Conservation (phyloP, 2,329 filamentous ascomycete genomes). For the Corinectria fuckeliana region DNA sequence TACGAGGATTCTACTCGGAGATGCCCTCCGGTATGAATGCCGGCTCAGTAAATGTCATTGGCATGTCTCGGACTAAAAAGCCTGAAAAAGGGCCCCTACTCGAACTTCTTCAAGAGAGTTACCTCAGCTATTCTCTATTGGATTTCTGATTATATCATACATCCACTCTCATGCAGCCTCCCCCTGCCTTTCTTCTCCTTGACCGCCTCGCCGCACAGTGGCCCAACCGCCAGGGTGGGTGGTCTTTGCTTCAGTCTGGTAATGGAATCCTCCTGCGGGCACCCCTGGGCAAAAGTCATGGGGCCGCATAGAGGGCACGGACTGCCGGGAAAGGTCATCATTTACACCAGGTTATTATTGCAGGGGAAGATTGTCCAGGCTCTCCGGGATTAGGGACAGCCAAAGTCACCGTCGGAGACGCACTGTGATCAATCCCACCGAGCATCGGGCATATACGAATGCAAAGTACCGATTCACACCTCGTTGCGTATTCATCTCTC, state of each 20-base stretch:
- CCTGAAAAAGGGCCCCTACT: neutral
- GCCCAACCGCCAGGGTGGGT: conserved; percentile 34
- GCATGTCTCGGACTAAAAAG: neutral
- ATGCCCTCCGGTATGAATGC: neutral
- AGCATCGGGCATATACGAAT: conserved; percentile 5
- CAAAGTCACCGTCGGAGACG: conserved; percentile 18
- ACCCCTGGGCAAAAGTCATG: conserved; percentile 29
- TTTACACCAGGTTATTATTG: conserved; percentile 29
- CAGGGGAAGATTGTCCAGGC: conserved; percentile 33
- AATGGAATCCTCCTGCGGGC: conserved; percentile 32
- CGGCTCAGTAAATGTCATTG: neutral
- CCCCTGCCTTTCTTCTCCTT: conserved; percentile 23
- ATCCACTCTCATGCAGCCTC: conserved; percentile 32
- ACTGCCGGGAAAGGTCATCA: conserved; percentile 25
- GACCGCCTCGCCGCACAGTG: conserved; percentile 34
- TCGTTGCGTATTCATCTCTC: conserved; percentile 15
- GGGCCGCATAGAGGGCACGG: conserved; percentile 31
- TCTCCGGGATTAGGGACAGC: conserved; percentile 26
- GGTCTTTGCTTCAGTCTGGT: conserved; percentile 27
- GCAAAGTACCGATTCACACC: conserved; percentile 11
- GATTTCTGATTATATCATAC: conserved; percentile 15
- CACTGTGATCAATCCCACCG: conserved; percentile 22
- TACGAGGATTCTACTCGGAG: neutral
- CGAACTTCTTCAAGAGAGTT: neutral
- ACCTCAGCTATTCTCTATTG: neutral